Base-by-base conservation (phyloP, 441 rosid genomes). In the Erysimum cheiri region DNA sequence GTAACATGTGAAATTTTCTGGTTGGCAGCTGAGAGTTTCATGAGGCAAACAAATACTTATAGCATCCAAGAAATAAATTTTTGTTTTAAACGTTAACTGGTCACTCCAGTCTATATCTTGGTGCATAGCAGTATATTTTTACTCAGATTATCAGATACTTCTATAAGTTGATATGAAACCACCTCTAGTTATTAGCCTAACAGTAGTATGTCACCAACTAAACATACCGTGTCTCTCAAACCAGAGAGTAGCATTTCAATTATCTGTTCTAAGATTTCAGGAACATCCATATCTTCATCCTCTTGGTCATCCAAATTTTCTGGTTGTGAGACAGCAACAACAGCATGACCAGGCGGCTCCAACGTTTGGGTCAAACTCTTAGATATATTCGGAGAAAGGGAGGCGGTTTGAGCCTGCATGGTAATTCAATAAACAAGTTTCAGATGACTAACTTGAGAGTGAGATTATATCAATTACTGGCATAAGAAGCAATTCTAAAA, bases 261-360 rank as follows among this genome's bases (percentile, higher is more conserved):
- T 49, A 88, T 90, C 74, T 91, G 96, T 82, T 93, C 98, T 52
- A 93, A 24, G 67, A 83, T 80, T 35, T 91, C 96, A 58, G 96
- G 98, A 74, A 93, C 83, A 41, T 93, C 97, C 87, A 88, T 87
- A 68, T 82, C 95, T 71, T 89, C 95, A 69, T 88, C 95, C 69
- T 83, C 78, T 12, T 73, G 37, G 72, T 57, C 72, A 74, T 76
- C 67, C 3, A 60, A 57, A 72, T 60, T 62, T 61, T 82, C 84
- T 75, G 77, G 77, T 69, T 73, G 61, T 31, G 56, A 72, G 58
- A 59, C 60, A 22, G 40, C 64, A 61, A 73, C 52, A 22, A 58
- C 53, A 62, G 63, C 67, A 40, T 74, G 79, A 74, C 69, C 75
- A 73, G 64, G 47, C 10, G 5, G 24, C 10, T 59, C 67, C 85